Percentiles rank a stretch among this genome's conserved stretches.
Evolutionary conservation across 495 filamentous ascomycete species (phyloP).

Genomic region (Penicillium taxi): DNA sequence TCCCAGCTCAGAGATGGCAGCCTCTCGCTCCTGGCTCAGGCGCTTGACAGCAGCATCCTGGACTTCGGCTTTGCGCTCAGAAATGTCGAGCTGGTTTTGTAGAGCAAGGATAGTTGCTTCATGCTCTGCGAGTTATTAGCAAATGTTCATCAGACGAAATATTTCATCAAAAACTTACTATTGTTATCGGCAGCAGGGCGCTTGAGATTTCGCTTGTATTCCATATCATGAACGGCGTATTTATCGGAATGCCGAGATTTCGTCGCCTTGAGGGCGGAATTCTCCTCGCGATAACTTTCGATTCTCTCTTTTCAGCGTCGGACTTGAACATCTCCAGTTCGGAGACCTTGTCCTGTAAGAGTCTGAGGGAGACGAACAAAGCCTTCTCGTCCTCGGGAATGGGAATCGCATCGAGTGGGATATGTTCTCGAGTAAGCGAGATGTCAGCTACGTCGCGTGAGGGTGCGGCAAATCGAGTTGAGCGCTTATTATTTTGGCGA

Average conservation of each 20-base stretch:
- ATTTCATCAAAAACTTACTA: conserved; percentile 33
- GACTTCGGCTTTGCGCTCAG: conserved; percentile 50
- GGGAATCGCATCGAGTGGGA: conserved; percentile 53
- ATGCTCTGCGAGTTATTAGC: conserved; percentile 28
- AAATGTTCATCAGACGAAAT: neutral
- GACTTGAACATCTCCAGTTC: conserved; percentile 53
- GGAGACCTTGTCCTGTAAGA: conserved; percentile 59
- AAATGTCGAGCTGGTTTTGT: conserved; percentile 49
- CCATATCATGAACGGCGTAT: conserved; percentile 32
- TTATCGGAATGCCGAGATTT: conserved; percentile 38
- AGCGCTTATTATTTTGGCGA: conserved; percentile 39
- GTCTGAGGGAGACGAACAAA: conserved; percentile 56
- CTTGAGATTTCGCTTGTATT: conserved; percentile 25
- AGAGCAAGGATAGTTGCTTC: conserved; percentile 51
- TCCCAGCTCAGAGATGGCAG: conserved; percentile 54
- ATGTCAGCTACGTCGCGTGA: conserved; percentile 33
- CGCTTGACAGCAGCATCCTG: conserved; percentile 53
- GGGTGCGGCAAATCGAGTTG: conserved; percentile 50
- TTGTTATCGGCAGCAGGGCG: conserved; percentile 44
- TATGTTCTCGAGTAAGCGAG: conserved; percentile 34
- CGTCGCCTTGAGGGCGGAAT: conserved; percentile 45
- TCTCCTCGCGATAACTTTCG: conserved; percentile 50
- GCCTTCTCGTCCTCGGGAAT: conserved; percentile 63
- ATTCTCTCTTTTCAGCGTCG: conserved; percentile 48
- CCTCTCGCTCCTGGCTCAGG: conserved; percentile 56